Percentiles rank a stretch among this genome's conserved stretches.
Conservation (phyloP, 768 basidiomycete genomes). For the Strobilomyces echinocephalus region DNA sequence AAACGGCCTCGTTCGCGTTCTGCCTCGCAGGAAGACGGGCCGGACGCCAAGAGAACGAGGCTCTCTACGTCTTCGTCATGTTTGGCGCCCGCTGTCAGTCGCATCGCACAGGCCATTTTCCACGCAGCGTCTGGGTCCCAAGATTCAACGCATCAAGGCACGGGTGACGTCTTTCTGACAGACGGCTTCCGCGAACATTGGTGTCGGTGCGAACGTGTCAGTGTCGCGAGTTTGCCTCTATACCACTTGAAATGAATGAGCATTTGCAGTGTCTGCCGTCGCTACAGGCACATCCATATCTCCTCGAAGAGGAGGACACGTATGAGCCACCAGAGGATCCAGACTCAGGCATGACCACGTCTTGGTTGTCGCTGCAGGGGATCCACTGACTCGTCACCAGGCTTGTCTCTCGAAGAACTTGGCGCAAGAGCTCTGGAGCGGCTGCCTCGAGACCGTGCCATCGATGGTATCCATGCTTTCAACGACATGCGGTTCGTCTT, state of each 20-base stretch:
- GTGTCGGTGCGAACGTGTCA: conserved; percentile 66
- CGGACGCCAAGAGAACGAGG: conserved; percentile 41
- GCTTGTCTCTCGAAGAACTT: conserved; percentile 75
- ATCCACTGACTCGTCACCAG: conserved; percentile 31
- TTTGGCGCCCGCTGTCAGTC: conserved; percentile 50
- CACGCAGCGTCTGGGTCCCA: conserved; percentile 9
- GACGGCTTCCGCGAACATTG: conserved; percentile 73
- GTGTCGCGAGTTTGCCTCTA: conserved; percentile 11
- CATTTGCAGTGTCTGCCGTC: conserved; percentile 51
- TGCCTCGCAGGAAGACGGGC: conserved; percentile 27
- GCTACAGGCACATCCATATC: conserved; percentile 50
- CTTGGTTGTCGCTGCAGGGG: neutral
- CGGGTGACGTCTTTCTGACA: conserved; percentile 72
- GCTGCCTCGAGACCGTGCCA: conserved; percentile 73
- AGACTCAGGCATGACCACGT: conserved; percentile 55
- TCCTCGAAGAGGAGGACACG: conserved; percentile 75
- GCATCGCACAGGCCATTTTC: conserved; percentile 44
- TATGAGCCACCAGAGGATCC: conserved; percentile 86
- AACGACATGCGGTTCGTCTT: conserved; percentile 69
- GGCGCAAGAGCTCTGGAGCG: conserved; percentile 73
- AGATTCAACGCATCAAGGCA: conserved; percentile 36
- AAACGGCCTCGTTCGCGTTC: conserved; percentile 44
- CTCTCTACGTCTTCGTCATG: conserved; percentile 41
- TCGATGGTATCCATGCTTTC: conserved; percentile 81
- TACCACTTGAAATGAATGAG: neutral